Evolutionary conservation across 352 stramenopile species (phyloP), one percentile per base, ranked within the genome.

Genomic region (Globisporangium lucens): DNA sequence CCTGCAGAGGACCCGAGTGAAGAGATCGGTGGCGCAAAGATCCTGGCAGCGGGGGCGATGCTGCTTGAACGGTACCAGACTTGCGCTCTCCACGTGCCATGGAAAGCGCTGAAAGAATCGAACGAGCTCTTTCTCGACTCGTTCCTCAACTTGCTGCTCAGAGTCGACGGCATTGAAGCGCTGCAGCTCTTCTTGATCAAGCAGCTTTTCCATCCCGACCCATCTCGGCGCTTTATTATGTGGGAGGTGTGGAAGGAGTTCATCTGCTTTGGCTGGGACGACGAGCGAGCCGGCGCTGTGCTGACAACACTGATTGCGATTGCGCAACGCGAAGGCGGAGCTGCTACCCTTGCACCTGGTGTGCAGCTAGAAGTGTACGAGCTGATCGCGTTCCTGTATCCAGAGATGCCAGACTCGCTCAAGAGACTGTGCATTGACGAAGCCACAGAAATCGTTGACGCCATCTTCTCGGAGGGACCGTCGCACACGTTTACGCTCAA

Each of bases 241-340:
- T 89, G 75, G 76, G 75, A 80, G 29, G 55, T 88, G 3, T 91
- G 83, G 83, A 75, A 75, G 29, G 80, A 91, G 67, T 60, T 89
- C 7, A 29, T 91, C 59, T 89, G 79, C 61, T 83, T 73, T 49
- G 74, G 75, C 51, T 89, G 74, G 79, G 67, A 82, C 29, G 78
- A 87, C 51, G 15, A 56, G 5, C 61, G 81, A 2, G 73, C 74
- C 35, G 47, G 59, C 0, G 56, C 71, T 0, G 56, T 63, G 5
- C 71, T 91, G 43, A 61, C 71, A 7, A 76, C 73, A 38, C 67
- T 91, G 12, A 17, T 91, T 46, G 35, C 66, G 61, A 24, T 86
- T 13, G 70, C 66, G 0, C 74, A 80, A 24, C 75, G 68, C 53
- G 65, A 81, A 67, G 72, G 46, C 20, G 41, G 67, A 33, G 24